Evolutionary conservation across 2,329 filamentous ascomycete genomes (phyloP), one percentile per base, ranked within the genome.

Genomic region (Graphilbum fragrans): DNA sequence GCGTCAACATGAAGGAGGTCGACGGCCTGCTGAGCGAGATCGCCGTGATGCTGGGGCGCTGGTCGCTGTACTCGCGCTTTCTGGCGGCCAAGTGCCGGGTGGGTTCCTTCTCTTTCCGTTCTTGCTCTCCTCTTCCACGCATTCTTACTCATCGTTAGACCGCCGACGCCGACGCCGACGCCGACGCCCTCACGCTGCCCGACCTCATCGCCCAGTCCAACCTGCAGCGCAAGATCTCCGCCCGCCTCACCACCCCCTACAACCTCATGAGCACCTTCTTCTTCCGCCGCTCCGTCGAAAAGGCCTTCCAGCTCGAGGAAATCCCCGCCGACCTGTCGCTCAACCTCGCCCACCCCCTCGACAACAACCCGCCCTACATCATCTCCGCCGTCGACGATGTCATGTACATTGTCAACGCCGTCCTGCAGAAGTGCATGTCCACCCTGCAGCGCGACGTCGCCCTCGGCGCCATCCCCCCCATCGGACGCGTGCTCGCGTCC

Each of bases 361-460:
- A 82, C 40, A 74, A 80, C 44, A 86, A 87, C 51, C 75, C 86
- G 3, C 92, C 92, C 1, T 93, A 86, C 55, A 94, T 98, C 53
- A 90, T 92, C 35, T 87, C 88, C 2, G 88, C 90, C 1, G 88
- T 98, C 9, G 92, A 98, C 64, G 92, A 95, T 63, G 87, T 96
- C 55, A 96, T 98, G 90, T 98, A 96, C 62, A 95, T 98, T 52
- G 85, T 94, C 56, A 94, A 93, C 56, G 82, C 90, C 39, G 83
- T 96, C 27, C 70, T 96, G 8, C 82, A 93, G 49, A 81, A 90
- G 49, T 84, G 86, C 0, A 68, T 96, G 19, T 82, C 85, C 1
- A 96, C 93, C 1, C 86, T 84, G 2, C 88, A 95, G 56, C 71
- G 80, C 50, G 72, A 80, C 17, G 79, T 94, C 4, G 74, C 94